Base-by-base conservation (phyloP, 257 asterid genomes). In the Pogostemon cablin region DNA sequence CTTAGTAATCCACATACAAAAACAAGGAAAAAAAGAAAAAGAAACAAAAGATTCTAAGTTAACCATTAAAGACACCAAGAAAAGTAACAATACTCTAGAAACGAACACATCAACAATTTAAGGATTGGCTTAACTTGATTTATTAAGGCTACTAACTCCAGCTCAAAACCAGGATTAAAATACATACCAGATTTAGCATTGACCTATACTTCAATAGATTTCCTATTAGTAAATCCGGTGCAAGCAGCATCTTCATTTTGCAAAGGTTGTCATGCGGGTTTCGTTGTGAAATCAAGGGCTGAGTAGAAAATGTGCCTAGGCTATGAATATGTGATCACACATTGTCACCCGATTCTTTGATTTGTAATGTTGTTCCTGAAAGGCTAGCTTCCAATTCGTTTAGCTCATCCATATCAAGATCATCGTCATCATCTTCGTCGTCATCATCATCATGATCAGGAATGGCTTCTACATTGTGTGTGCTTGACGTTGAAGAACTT, bases 301-400 rank as follows among this genome's bases (percentile, higher is more conserved):
- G 48, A 56, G 68, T 64, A 58, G 72, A 75, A 77, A 76, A 80
- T 65, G 81, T 47, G 59, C 44, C 49, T 54, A 64, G 76, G 71
- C 50, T 42, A 43, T 47, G 58, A 49, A 9, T 17, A 56, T 70
- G 72, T 59, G 53, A 65, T 82, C 82, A 80, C 68, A 72, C 75
- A 43, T 48, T 20, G 74, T 58, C 58, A 39, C 73, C 79, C 17
- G 81, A 66, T 75, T 87, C 85, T 39, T 86, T 86, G 83, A 90
- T 90, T 75, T 84, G 86, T 73, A 92, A 78, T 32, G 98, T 68
- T 17, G 95, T 85, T 77, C 73, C 86, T 2, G 96, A 85, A 7
- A 92, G 81, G 84, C 90, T 92, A 65, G 96, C 96, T 82, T 92
- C 98, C 69, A 92, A 84, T 79, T 92, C 98, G 54, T 87, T 80